Conservation (phyloP, 305 asterid species). For the Ruellia speciosa region DNA sequence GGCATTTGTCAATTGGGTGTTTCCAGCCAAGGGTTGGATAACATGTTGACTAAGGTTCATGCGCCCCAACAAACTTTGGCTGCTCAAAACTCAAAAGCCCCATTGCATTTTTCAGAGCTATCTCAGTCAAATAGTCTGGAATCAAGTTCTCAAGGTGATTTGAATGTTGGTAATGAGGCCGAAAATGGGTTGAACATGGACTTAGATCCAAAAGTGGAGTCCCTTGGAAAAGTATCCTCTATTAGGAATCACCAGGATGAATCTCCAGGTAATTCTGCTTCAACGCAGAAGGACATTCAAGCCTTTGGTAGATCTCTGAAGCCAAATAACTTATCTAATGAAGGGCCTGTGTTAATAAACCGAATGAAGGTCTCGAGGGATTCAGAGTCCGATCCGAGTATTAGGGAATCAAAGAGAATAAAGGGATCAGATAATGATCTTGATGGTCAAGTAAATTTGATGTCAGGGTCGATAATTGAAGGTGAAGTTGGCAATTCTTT, state of each 20-base stretch:
- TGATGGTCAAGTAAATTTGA: conserved; percentile 30
- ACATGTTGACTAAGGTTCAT: conserved; percentile 43
- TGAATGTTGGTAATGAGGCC: conserved; percentile 22
- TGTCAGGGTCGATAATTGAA: conserved; percentile 35
- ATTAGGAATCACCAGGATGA: conserved; percentile 35
- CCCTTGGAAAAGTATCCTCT: conserved; percentile 36
- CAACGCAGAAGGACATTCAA: conserved; percentile 62
- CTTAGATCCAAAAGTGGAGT: conserved; percentile 30
- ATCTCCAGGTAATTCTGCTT: conserved; percentile 52
- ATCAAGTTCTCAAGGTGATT: conserved; percentile 38
- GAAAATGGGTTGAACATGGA: conserved; percentile 26
- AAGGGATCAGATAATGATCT: conserved; percentile 40
- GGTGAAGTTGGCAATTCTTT: conserved; percentile 31
- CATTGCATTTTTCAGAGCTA: conserved; percentile 33
- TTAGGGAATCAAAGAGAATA: conserved; percentile 46
- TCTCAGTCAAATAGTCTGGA: conserved; percentile 47
- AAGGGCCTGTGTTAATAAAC: conserved; percentile 43
- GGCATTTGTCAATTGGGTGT: conserved; percentile 36
- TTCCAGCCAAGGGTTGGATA: conserved; percentile 31
- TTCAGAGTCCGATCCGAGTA: conserved; percentile 49
- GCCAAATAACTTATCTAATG: conserved; percentile 48
- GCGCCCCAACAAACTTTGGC: conserved; percentile 32
- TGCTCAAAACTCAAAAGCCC: conserved; percentile 33
- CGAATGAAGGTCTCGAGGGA: conserved; percentile 45
- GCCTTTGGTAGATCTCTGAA: conserved; percentile 70